A percentile compares a stretch with the other conserved stretches of the same genome.
Evolutionary conservation across 164 flowering plant genomes (phyloP).

Genomic region (Piper betle): DNA sequence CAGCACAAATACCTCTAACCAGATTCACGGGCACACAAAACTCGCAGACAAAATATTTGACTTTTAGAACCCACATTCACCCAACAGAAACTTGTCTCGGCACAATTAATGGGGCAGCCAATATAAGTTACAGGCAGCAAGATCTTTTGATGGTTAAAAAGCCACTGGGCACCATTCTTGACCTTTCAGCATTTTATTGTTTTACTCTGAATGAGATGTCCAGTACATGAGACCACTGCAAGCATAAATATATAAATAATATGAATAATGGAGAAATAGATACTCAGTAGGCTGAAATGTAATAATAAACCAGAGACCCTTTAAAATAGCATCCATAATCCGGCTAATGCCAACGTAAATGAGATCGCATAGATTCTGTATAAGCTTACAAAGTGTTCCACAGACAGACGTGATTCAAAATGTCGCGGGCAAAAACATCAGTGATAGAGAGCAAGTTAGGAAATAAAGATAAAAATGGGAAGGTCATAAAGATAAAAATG

Average conservation of each 20-base stretch:
- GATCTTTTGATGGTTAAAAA: neutral
- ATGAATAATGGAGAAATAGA: no score
- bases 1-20: neutral
- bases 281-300: no score
- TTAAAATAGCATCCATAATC: no score
- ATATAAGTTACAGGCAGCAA: neutral
- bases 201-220: slow-evolving; percentile 61
- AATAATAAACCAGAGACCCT: no score
- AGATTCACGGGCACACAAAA: neutral
- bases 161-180: neutral
- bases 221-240: slow-evolving; percentile 76
- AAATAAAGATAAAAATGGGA: no score
- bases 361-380: no score
- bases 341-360: no score
- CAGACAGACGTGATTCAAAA: no score
- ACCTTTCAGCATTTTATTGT: neutral
- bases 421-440: no score
- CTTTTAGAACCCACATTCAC: neutral
- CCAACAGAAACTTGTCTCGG: neutral
- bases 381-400: no score
- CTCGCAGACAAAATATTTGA: neutral
- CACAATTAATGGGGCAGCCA: neutral
- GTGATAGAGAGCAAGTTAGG: no score
- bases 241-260: neutral
- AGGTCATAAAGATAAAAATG: no score